Percentiles rank a stretch among this genome's conserved stretches.
These are phyloP conservation scores for Pelargonium fulgidum DNA, from an alignment of 441 rosid genomes.

Conservation along the genomic window DNA sequence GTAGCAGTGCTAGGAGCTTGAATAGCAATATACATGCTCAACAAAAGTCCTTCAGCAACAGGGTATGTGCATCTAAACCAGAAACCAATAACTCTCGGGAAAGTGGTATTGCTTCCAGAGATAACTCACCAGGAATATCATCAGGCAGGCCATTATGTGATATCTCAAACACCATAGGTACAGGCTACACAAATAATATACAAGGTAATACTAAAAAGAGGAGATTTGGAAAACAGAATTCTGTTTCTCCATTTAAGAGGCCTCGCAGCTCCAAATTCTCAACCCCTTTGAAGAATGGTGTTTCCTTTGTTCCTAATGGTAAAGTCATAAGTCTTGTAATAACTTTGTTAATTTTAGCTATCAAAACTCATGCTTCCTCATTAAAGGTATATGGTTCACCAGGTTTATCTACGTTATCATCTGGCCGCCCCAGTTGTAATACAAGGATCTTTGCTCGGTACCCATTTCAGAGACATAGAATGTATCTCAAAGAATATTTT, in stretches of 20 bases:
- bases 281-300: conserved; percentile 49
- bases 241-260: conserved; percentile 66
- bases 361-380: conserved; percentile 14
- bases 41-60: conserved; percentile 26
- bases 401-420: conserved; percentile 51
- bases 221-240: conserved; percentile 31
- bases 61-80: conserved; percentile 19
- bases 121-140: conserved; percentile 33
- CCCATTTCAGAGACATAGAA: conserved; percentile 51
- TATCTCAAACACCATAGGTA: conserved; percentile 49
- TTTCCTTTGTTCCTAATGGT: conserved; percentile 44
- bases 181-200: conserved; percentile 25
- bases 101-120: conserved; percentile 27
- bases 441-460: conserved; percentile 51
- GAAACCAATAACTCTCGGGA: conserved; percentile 23
- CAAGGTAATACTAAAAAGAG: conserved; percentile 31
- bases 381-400: conserved; percentile 26
- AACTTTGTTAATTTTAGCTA: conserved; percentile 16
- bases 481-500: conserved; percentile 62
- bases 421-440: conserved; percentile 35
- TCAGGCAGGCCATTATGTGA: conserved; percentile 47
- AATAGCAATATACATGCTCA: conserved; percentile 24
- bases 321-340: conserved; percentile 21
- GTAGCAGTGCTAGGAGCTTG: conserved; percentile 25
- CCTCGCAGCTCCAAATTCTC: conserved; percentile 65